Conservation (phyloP, 148 eudicot genomes). For the Nyssa sinensis region DNA sequence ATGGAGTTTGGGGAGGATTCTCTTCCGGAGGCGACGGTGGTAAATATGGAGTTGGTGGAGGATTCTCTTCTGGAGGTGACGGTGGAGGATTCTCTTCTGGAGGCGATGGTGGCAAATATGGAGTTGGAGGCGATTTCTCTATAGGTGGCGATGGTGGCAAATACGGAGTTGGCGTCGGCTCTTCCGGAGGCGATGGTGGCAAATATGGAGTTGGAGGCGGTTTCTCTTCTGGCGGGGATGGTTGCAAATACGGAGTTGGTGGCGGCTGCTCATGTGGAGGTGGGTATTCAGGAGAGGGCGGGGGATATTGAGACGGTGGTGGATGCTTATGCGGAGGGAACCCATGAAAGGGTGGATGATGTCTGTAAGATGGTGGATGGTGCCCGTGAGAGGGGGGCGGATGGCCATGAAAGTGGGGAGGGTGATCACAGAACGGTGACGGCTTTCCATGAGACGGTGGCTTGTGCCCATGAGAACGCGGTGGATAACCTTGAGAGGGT, state of each 20-base stretch:
- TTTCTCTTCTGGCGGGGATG: neutral
- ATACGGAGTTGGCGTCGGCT: neutral
- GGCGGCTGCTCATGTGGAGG: neutral
- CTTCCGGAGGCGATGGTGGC: neutral
- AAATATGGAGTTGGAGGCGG: neutral
- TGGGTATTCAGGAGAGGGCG: neutral
- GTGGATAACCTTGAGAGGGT: neutral
- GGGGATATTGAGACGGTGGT: neutral
- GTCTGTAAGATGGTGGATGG: neutral
- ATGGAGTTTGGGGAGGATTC: neutral
- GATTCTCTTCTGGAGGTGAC: neutral
- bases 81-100: neutral
- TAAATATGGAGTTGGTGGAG: neutral
- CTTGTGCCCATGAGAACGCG: neutral
- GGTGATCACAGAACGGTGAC: neutral
- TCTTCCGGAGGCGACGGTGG: neutral
- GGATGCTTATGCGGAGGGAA: neutral
- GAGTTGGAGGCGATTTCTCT: neutral
- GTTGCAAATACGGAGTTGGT: neutral
- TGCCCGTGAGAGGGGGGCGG: neutral
- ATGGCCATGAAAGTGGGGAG: neutral
- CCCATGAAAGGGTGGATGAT: neutral
- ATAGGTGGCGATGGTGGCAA: neutral
- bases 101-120: neutral
- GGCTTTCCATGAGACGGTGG: neutral